These are phyloP conservation scores for Boletus smithii DNA, from an alignment of 1,284 basidiomycete species.

Conservation along the genomic window DNA sequence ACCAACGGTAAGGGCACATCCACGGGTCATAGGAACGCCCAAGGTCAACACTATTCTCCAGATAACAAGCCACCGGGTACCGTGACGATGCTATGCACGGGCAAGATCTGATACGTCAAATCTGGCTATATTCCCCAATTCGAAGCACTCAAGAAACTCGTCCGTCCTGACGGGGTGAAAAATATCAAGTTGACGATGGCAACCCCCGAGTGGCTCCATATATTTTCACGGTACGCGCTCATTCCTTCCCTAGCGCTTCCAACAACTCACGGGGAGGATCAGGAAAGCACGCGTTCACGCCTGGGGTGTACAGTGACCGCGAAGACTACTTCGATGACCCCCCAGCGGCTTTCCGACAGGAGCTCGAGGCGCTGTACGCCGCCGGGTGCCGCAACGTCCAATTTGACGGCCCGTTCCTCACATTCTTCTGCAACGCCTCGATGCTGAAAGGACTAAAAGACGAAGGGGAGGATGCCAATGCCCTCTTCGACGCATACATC, in stretches of 20 bases:
- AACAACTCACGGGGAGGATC: not conserved
- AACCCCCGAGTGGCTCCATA: slow-evolving; percentile 74
- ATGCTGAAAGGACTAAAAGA: slow-evolving; percentile 64
- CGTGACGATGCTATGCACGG: slow-evolving; percentile 51
- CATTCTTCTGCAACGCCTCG: slow-evolving; percentile 60
- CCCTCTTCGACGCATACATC: slow-evolving; percentile 67
- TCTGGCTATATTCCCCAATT: slow-evolving; percentile 66
- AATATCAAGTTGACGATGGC: slow-evolving; percentile 73
- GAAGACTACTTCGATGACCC: slow-evolving; percentile 75
- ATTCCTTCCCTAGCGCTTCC: not conserved
- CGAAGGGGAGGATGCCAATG: slow-evolving; percentile 57
- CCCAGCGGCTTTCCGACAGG: slow-evolving; percentile 64
- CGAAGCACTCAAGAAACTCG: slow-evolving; percentile 53
- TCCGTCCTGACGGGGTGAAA: slow-evolving; percentile 57
- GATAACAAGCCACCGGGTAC: slow-evolving; percentile 47
- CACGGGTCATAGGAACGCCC: slow-evolving; percentile 15
- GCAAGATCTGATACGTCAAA: slow-evolving; percentile 59
- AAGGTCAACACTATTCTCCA: slow-evolving; percentile 35
- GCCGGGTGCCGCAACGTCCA: slow-evolving; percentile 74
- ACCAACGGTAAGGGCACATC: slow-evolving; percentile 44
- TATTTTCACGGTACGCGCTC: slow-evolving; percentile 53
- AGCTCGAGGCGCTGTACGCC: slow-evolving; percentile 69
- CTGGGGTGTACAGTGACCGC: slow-evolving; percentile 24
- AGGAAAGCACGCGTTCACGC: slow-evolving; percentile 25
- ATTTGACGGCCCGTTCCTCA: slow-evolving; percentile 71